Conservation (phyloP, 1,284 basidiomycete genomes). For the Schizophyllum commune region DNA sequence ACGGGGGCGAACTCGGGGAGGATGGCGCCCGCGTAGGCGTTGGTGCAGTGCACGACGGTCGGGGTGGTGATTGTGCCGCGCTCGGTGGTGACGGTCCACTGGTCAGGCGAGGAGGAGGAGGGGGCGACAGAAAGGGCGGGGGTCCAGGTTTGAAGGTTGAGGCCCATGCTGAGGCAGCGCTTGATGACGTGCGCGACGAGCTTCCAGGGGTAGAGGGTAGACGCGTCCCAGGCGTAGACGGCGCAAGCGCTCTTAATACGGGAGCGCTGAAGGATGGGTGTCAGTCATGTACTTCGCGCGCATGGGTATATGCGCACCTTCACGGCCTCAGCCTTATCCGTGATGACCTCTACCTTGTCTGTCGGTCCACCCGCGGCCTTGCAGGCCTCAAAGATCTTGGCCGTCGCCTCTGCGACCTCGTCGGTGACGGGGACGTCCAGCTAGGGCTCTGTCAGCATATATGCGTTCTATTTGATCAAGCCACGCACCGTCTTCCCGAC, state of each 20-base stretch:
- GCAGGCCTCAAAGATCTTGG: conserved; percentile 10
- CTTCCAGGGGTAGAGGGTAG: conserved; percentile 18
- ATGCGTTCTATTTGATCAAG: not conserved
- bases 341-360: conserved; percentile 14
- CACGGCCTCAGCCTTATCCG: conserved; percentile 14
- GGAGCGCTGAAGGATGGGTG: conserved; percentile 9
- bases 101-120: not conserved
- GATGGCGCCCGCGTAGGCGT: conserved; percentile 24
- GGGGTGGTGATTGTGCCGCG: conserved; percentile 18
- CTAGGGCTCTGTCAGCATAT: not conserved
- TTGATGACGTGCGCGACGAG: conserved; percentile 16
- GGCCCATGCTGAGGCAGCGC: conserved; percentile 10
- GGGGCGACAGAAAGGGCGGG: conserved; percentile 13
- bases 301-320: conserved; percentile 8
- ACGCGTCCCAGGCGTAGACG: conserved; percentile 14
- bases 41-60: conserved; percentile 29
- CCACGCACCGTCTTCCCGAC: conserved; percentile 13
- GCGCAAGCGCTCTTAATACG: conserved; percentile 16
- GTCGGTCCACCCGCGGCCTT: conserved; percentile 15
- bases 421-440: conserved; percentile 15
- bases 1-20: conserved; percentile 13
- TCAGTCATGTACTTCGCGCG: not conserved
- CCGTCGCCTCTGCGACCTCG: conserved; percentile 5
- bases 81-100: conserved; percentile 16
- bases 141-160: conserved; percentile 17